phyloP scores from a whole-genome alignment of 1,139 yeast genomes.

The Hyphopichia pseudoburtonii region DNA sequence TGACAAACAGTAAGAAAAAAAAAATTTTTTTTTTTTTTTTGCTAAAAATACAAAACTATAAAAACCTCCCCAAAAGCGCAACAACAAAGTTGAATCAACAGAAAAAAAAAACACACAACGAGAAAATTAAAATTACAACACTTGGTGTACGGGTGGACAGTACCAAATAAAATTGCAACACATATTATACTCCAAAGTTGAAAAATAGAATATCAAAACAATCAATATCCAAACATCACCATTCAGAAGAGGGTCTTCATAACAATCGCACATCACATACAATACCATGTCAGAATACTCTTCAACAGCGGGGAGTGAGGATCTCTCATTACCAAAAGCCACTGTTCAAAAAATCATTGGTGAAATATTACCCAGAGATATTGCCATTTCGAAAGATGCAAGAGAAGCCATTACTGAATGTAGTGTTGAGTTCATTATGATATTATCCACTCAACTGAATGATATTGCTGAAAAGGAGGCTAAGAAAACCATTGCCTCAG shows the following conservation, averaged over 20 bases:
- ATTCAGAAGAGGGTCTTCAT: too few species aligned
- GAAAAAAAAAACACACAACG: too few species aligned
- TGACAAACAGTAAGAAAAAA: too few species aligned
- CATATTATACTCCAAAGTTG: background rate
- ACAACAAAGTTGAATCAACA: too few species aligned
- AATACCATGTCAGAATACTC: constrained; percentile 47
- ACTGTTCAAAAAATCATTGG: constrained; percentile 94
- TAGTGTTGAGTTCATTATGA: constrained; percentile 94
- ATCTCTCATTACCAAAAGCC: constrained; percentile 59
- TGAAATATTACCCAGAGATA: constrained; percentile 83
- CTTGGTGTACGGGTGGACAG: too few species aligned
- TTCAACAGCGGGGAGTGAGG: constrained; percentile 34
- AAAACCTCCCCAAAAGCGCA: too few species aligned
- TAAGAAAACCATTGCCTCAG: constrained; percentile 94
- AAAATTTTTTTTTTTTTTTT: too few species aligned
- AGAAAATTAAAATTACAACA: too few species aligned
- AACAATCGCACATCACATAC: too few species aligned
- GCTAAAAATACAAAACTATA: too few species aligned
- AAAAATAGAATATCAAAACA: too few species aligned
- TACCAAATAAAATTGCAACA: background rate
- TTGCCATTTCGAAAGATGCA: constrained; percentile 89
- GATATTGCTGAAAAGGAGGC: constrained; percentile 97
- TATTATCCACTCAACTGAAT: constrained; percentile 87
- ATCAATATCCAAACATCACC: too few species aligned
- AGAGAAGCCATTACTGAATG: constrained; percentile 94